A percentile compares a stretch with the other conserved stretches of the same genome.
Conservation (phyloP, 305 asterid genomes). For the Nicotiana rustica region DNA sequence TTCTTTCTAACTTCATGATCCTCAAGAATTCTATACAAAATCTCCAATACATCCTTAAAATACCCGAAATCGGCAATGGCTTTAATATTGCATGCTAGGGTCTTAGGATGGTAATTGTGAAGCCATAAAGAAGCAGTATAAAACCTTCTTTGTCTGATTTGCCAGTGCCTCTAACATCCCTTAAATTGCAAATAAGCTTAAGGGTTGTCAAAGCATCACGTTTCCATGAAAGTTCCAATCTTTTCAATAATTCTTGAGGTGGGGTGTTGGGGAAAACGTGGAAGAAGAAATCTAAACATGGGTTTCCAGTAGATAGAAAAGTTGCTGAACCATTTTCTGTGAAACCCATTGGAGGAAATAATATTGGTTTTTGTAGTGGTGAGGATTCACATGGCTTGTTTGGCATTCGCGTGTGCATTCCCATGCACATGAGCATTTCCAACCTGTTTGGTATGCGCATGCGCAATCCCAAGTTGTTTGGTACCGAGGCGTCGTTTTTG, state of each 20-base stretch:
- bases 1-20: background rate
- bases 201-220: conserved; percentile 15
- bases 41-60: conserved; percentile 29
- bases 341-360: conserved; percentile 30
- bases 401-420: background rate
- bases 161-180: conserved; percentile 26
- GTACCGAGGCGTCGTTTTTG: background rate
- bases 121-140: conserved; percentile 18
- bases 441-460: background rate
- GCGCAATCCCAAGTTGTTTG: conserved; percentile 14
- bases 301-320: conserved; percentile 7
- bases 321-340: conserved; percentile 19
- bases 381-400: background rate
- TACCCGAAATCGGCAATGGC: conserved; percentile 25
- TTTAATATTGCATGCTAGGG: conserved; percentile 3
- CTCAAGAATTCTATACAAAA: conserved; percentile 31
- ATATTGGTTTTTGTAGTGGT: background rate
- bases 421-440: background rate
- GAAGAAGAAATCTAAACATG: conserved; percentile 31
- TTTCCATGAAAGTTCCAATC: background rate
- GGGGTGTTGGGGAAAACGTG: conserved; percentile 28
- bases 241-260: background rate
- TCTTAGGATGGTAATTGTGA: conserved; percentile 22
- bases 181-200: conserved; percentile 24
- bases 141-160: conserved; percentile 31